Conservation (phyloP, 1,139 yeast species). For the Saccharomyces pastorianus region DNA sequence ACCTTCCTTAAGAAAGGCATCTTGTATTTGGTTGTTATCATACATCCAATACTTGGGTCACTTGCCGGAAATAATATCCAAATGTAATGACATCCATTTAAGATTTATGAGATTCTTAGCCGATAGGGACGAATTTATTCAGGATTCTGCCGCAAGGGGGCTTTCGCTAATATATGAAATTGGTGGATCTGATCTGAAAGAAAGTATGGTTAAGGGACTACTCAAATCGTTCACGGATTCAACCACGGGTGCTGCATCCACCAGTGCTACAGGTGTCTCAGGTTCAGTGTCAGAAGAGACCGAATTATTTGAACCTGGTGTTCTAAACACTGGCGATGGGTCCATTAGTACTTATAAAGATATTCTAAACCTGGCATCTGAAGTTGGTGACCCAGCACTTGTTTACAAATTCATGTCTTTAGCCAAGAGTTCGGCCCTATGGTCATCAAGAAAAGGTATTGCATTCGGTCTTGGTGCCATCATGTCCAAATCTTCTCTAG, state of each 20-base stretch:
- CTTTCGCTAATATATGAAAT: conserved; percentile 71
- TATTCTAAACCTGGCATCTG: conserved; percentile 77
- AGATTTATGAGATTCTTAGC: conserved; percentile 69
- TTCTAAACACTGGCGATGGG: conserved; percentile 71
- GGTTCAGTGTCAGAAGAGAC: conserved; percentile 77
- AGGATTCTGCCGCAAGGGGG: conserved; percentile 92
- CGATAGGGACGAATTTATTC: conserved; percentile 75
- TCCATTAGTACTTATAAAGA: conserved; percentile 85
- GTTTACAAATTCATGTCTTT: conserved; percentile 92
- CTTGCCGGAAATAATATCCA: conserved; percentile 32
- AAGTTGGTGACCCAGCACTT: conserved; percentile 89
- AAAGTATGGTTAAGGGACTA: conserved; percentile 65
- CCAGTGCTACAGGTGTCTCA: conserved; percentile 31
- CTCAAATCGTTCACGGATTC: conserved; percentile 73
- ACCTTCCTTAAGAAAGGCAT: conserved; percentile 65
- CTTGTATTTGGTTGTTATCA: conserved; percentile 82
- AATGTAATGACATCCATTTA: conserved; percentile 45
- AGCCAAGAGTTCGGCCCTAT: conserved; percentile 78
- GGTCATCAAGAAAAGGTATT: conserved; percentile 91
- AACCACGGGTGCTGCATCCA: conserved; percentile 37
- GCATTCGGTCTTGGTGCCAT: conserved; percentile 90
- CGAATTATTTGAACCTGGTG: conserved; percentile 75
- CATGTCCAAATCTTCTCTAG: conserved; percentile 68
- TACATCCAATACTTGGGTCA: conserved; percentile 66
- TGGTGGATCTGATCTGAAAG: conserved; percentile 63